Conservation (phyloP, 2,329 filamentous ascomycete species). For the Alternaria alternata region DNA sequence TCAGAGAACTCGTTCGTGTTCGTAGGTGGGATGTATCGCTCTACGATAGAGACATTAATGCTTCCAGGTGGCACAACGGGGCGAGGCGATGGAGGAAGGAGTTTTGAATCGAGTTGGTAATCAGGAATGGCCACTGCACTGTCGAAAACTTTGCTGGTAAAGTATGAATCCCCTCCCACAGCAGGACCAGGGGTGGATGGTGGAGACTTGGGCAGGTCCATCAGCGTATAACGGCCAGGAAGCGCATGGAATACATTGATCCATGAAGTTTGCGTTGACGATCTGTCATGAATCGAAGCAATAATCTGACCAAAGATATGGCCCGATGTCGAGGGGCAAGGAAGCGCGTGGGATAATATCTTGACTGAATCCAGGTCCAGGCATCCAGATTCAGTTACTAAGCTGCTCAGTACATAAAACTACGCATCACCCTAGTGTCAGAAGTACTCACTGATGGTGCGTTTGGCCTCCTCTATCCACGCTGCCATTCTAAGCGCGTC, state of each 20-base stretch:
- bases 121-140: slow-evolving; percentile 67
- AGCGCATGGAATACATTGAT: slow-evolving; percentile 72
- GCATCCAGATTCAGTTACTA: slow-evolving; percentile 45
- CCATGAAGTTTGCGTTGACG: slow-evolving; percentile 63
- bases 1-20: slow-evolving; percentile 66
- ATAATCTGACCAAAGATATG: slow-evolving; percentile 65
- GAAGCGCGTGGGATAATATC: slow-evolving; percentile 68
- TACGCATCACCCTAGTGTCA: not conserved
- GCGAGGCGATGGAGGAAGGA: slow-evolving; percentile 61
- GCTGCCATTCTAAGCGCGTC: slow-evolving; percentile 36
- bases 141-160: slow-evolving; percentile 68
- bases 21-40: slow-evolving; percentile 71
- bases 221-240: slow-evolving; percentile 67
- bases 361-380: slow-evolving; percentile 57
- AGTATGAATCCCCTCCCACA: slow-evolving; percentile 66
- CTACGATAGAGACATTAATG: slow-evolving; percentile 68
- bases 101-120: slow-evolving; percentile 63
- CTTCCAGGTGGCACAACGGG: slow-evolving; percentile 68
- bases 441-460: slow-evolving; percentile 42
- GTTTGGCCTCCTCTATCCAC: slow-evolving; percentile 44
- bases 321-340: slow-evolving; percentile 60
- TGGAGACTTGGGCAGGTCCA: slow-evolving; percentile 69
- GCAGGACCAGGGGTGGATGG: slow-evolving; percentile 64
- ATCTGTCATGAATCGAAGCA: slow-evolving; percentile 62
- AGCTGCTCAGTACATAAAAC: slow-evolving; percentile 16